Base-by-base conservation (phyloP, 257 asterid genomes). In the Rehmannia glutinosa region DNA sequence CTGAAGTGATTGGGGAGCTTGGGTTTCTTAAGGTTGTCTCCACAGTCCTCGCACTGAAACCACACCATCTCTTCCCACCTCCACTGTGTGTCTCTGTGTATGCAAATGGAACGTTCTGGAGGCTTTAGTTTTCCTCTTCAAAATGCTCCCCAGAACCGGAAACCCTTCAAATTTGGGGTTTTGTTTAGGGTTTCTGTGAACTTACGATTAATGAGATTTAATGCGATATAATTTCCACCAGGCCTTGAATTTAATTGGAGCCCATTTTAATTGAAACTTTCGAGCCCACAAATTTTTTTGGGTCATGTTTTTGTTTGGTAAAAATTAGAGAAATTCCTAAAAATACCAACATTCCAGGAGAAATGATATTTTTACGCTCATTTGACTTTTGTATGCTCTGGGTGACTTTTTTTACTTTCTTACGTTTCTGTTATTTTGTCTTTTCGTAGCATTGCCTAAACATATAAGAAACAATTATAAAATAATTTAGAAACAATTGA, bases 11-110 rank as follows among this genome's bases (percentile, higher is more conserved):
- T 72, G 32, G 96, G 88, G 63, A 93, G 89, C 84, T 93, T 93
- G 23, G 99, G 96, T 64, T 93, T 93, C 84, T 93, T 88, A 16
- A 93, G 84, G 68, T 93, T 85, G 80, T 90, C 98, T 24, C 98
- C 98, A 46, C 96, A 93, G 55, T 86, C 98, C 79, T 93, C 98
- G 61, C 97, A 93, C 83, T 90, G 97, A 84, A 93, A 93, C 98
- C 98, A 93, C 77, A 93, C 98, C 98, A 93, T 88, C 70, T 76
- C 67, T 62, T 15, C 60, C 54, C 67, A 49, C 65, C 70, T 55
- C 57, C 39, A 63, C 73, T 36, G 72, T 38, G 72, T 55, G 33
- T 38, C n/a, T 64, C 52, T 61, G 72, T 54, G 59, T 6, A 57
- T 45, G 74, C 19, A 62, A 64, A 38, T 32, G 66, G 70, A 68